Conservation (phyloP, 1,284 basidiomycete species). For the Schizophyllum amplum region DNA sequence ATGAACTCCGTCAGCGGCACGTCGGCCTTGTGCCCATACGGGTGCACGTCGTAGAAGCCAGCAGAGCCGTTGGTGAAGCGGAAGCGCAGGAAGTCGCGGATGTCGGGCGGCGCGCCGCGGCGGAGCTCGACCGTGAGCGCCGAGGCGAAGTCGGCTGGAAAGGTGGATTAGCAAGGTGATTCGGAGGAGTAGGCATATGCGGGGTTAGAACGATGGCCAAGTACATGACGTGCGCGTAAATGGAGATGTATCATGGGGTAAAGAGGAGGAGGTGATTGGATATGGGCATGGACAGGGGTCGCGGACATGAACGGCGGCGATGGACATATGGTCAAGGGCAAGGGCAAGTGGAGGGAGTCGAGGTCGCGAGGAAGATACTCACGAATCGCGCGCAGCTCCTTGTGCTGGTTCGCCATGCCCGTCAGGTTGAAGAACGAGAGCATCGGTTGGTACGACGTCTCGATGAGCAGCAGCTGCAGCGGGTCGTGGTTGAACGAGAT, state of each 20-base stretch:
- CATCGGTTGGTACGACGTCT: slow-evolving; percentile 85
- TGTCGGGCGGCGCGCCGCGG: slow-evolving; percentile 62
- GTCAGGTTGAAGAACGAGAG: slow-evolving; percentile 81
- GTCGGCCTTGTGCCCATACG: slow-evolving; percentile 60
- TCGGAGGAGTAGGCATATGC: too few species aligned
- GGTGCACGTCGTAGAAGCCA: slow-evolving; percentile 53
- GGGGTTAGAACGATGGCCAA: background rate
- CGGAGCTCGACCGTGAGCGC: slow-evolving; percentile 75
- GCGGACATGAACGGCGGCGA: too few species aligned
- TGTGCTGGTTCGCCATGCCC: slow-evolving; percentile 46
- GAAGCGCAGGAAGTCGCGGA: slow-evolving; percentile 72
- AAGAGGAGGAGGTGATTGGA: background rate
- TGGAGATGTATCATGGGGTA: slow-evolving; percentile 2
- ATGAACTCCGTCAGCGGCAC: slow-evolving; percentile 75
- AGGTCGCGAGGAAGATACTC: slow-evolving; percentile 14
- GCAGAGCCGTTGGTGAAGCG: slow-evolving; percentile 80
- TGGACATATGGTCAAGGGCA: too few species aligned
- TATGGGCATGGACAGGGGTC: background rate
- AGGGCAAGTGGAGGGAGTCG: too few species aligned
- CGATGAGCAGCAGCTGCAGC: slow-evolving; percentile 66
- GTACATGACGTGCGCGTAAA: too few species aligned
- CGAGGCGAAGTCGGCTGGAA: slow-evolving; percentile 68
- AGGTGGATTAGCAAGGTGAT: slow-evolving; percentile 1
- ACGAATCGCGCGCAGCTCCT: slow-evolving; percentile 60
- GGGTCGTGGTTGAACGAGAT: slow-evolving; percentile 74